Evolutionary conservation across 2,329 filamentous ascomycete genomes (phyloP).

Genomic region (Neonectria ditissima): DNA sequence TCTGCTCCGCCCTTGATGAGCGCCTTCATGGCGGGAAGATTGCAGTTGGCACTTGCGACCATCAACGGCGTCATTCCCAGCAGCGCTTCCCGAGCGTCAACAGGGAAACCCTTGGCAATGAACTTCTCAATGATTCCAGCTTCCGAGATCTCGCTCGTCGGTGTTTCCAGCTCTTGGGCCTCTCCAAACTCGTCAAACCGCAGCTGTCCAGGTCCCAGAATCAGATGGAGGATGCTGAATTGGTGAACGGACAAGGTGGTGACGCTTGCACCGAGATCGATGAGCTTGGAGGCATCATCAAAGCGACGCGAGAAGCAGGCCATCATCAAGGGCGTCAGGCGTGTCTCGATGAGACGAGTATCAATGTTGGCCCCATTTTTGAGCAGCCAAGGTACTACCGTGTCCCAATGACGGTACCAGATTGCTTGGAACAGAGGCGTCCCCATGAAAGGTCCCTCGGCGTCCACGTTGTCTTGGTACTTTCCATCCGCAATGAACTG

Average conservation of each 20-base stretch:
- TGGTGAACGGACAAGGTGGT: constrained; percentile 39
- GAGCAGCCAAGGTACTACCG: constrained; percentile 42
- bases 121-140: constrained; percentile 44
- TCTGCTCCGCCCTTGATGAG: constrained; percentile 41
- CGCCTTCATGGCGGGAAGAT: constrained; percentile 41
- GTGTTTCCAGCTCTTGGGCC: constrained; percentile 15
- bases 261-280: constrained; percentile 43
- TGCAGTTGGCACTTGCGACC: constrained; percentile 45
- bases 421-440: constrained; percentile 44
- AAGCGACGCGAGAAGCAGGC: constrained; percentile 44
- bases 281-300: constrained; percentile 42
- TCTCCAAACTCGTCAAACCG: constrained; percentile 40
- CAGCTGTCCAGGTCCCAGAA: constrained; percentile 40
- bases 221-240: constrained; percentile 45
- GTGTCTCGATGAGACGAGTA: constrained; percentile 41
- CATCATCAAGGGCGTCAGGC: constrained; percentile 45
- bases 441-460: constrained; percentile 43
- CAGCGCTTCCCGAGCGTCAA: constrained; percentile 41
- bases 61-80: constrained; percentile 46
- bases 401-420: constrained; percentile 45
- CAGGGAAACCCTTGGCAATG: constrained; percentile 42
- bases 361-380: constrained; percentile 43
- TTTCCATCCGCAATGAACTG: constrained; percentile 35
- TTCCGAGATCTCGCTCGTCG: constrained; percentile 33
- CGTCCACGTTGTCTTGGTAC: constrained; percentile 36